Evolutionary conservation across 1,139 yeast genomes (phyloP).

Genomic region (Saccharomyces hybrid): DNA sequence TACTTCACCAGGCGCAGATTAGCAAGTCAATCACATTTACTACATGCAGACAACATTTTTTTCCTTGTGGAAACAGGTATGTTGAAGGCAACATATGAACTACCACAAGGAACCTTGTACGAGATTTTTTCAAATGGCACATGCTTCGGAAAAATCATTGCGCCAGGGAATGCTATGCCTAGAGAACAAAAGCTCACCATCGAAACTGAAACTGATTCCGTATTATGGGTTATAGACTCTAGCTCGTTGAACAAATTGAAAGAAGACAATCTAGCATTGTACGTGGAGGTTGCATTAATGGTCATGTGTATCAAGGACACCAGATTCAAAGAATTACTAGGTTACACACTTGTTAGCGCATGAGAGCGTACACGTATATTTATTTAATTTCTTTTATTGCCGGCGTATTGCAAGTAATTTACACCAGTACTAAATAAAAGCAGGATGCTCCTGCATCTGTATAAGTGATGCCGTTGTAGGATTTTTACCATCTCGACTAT

Average conservation of each 20-base stretch:
- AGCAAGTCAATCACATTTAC: slow-evolving; percentile 17
- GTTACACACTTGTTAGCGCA: slow-evolving; percentile 55
- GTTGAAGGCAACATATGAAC: slow-evolving; percentile 51
- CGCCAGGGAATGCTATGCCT: slow-evolving; percentile 6
- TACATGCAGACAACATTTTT: slow-evolving; percentile 35
- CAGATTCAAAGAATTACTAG: slow-evolving; percentile 65
- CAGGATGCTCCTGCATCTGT: background rate
- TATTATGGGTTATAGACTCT: slow-evolving; percentile 64
- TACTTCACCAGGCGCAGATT: slow-evolving; percentile 19
- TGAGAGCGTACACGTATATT: slow-evolving; percentile 7
- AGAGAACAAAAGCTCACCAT: slow-evolving; percentile 22
- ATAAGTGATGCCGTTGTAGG: background rate
- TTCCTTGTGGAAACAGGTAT: slow-evolving; percentile 78
- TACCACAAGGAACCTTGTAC: slow-evolving; percentile 51
- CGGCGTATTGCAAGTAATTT: slow-evolving; percentile 1
- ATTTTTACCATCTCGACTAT: background rate
- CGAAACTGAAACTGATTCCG: slow-evolving; percentile 46
- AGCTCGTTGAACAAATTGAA: slow-evolving; percentile 40
- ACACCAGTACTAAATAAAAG: slow-evolving; percentile 1
- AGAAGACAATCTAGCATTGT: slow-evolving; percentile 41
- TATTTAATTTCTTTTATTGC: background rate
- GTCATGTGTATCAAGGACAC: slow-evolving; percentile 62
- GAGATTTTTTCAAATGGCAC: slow-evolving; percentile 87
- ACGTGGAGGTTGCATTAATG: slow-evolving; percentile 59
- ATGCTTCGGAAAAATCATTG: slow-evolving; percentile 56